Conservation (phyloP, 257 asterid genomes). For the Fraxinus pennsylvanica region DNA sequence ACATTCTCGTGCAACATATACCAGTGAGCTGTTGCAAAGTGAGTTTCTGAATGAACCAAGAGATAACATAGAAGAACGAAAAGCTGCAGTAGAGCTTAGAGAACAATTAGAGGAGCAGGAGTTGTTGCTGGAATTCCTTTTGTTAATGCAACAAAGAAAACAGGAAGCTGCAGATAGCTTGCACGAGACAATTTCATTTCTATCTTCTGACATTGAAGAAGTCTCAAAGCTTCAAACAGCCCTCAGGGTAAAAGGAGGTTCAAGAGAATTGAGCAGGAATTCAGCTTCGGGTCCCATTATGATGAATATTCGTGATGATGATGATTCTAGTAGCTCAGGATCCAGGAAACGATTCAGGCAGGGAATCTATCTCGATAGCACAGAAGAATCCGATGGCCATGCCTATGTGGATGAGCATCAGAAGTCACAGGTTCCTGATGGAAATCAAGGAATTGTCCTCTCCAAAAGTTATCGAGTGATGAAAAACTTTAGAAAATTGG, state of each 20-base stretch:
- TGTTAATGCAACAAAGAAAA: conserved; percentile 71
- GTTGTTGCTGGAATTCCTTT: conserved; percentile 77
- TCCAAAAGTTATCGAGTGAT: conserved; percentile 65
- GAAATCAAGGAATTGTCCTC: conserved; percentile 44
- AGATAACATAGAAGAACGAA: conserved; percentile 74
- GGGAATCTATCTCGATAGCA: conserved; percentile 28
- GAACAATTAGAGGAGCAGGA: conserved; percentile 91
- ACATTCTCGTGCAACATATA: conserved; percentile 5
- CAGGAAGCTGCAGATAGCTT: conserved; percentile 68
- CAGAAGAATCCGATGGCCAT: conserved; percentile 35
- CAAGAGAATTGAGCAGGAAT: conserved; percentile 39
- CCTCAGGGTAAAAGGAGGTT: conserved; percentile 48
- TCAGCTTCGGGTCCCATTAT: no score
- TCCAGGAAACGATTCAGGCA: conserved; percentile 77
- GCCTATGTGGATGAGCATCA: no score
- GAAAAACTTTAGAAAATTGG: conserved; percentile 79
- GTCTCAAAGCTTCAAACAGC: conserved; percentile 60
- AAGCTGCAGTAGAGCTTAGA: conserved; percentile 76
- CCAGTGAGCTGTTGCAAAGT: conserved; percentile 86
- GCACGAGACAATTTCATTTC: conserved; percentile 60
- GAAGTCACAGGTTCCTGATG: conserved; percentile 35
- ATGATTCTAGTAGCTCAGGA: conserved; percentile 61
- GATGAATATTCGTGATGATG: conserved; percentile 38
- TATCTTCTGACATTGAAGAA: conserved; percentile 83
- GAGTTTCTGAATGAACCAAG: conserved; percentile 83